These are phyloP conservation scores for Mesostigma viride DNA, from an alignment of 139 green algal genomes.

Conservation along the genomic window DNA sequence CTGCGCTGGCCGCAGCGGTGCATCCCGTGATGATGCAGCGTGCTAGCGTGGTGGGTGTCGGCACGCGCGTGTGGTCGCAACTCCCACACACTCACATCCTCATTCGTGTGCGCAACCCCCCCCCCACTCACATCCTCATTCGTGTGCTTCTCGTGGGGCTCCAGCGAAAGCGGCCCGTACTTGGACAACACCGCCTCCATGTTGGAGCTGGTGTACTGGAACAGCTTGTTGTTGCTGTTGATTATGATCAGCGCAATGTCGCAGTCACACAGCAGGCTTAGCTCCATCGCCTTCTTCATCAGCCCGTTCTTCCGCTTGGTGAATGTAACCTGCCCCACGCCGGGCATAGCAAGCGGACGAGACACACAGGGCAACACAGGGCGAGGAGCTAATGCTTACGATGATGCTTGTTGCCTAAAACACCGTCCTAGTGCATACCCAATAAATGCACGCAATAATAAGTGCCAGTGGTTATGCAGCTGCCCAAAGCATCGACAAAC, in stretches of 20 bases:
- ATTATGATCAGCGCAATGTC: constrained; percentile 67
- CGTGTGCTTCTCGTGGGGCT: constrained; percentile 49
- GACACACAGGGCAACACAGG: not conserved
- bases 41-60: no score
- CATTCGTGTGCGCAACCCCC: not conserved
- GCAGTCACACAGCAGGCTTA: constrained; percentile 66
- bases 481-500: no score
- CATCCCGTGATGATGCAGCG: no score
- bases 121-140: constrained; percentile 42
- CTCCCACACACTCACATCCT: no score
- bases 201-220: constrained; percentile 48
- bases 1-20: no score
- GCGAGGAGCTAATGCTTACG: no score
- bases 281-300: constrained; percentile 71
- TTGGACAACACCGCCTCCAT: constrained; percentile 54
- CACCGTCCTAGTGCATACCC: no score
- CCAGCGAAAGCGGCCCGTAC: constrained; percentile 36
- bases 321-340: constrained; percentile 34
- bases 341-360: not conserved
- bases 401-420: no score
- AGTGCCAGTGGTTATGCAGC: no score
- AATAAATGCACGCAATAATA: no score
- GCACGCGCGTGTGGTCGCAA: no score
- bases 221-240: constrained; percentile 43
- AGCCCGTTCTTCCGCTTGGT: constrained; percentile 63